These are phyloP conservation scores for Sistotremastrum suecicum DNA, from an alignment of 768 basidiomycete genomes.

Conservation along the genomic window DNA sequence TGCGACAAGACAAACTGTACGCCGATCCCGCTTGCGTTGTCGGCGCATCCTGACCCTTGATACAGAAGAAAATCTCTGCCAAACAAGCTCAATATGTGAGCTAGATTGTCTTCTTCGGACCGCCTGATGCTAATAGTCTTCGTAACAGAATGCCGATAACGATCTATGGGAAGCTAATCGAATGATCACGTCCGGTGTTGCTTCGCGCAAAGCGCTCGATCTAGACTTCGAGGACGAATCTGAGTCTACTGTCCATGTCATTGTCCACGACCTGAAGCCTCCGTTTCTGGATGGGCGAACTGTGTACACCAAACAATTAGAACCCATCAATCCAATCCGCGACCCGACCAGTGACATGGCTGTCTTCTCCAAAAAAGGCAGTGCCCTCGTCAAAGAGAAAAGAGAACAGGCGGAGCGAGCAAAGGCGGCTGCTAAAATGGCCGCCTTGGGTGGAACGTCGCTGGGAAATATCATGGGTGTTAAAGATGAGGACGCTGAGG, in stretches of 20 bases:
- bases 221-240: slow-evolving; percentile 94
- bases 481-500: slow-evolving; percentile 86
- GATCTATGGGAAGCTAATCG: slow-evolving; percentile 98
- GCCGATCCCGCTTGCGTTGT: slow-evolving; percentile 13
- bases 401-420: slow-evolving; percentile 92
- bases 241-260: slow-evolving; percentile 92
- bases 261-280: slow-evolving; percentile 93
- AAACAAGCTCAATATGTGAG: slow-evolving; percentile 91
- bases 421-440: slow-evolving; percentile 92
- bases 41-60: slow-evolving; percentile 7
- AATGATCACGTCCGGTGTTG: slow-evolving; percentile 92
- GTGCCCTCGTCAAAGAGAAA: slow-evolving; percentile 84
- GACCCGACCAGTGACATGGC: slow-evolving; percentile 94
- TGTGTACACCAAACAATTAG: slow-evolving; percentile 91
- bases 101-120: slow-evolving; percentile 3
- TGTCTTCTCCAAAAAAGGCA: slow-evolving; percentile 94
- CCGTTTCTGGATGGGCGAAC: slow-evolving; percentile 96
- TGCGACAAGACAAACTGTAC: slow-evolving; percentile 57
- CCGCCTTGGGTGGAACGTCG: slow-evolving; percentile 79
- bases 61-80: slow-evolving; percentile 78
- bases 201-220: slow-evolving; percentile 74
- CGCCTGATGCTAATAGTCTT: slow-evolving; percentile 9
- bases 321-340: slow-evolving; percentile 92
- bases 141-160: slow-evolving; percentile 80
- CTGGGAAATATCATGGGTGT: slow-evolving; percentile 99